phyloP scores from a whole-genome alignment of 169 alveolate genomes.

The Besnoitia besnoiti region DNA sequence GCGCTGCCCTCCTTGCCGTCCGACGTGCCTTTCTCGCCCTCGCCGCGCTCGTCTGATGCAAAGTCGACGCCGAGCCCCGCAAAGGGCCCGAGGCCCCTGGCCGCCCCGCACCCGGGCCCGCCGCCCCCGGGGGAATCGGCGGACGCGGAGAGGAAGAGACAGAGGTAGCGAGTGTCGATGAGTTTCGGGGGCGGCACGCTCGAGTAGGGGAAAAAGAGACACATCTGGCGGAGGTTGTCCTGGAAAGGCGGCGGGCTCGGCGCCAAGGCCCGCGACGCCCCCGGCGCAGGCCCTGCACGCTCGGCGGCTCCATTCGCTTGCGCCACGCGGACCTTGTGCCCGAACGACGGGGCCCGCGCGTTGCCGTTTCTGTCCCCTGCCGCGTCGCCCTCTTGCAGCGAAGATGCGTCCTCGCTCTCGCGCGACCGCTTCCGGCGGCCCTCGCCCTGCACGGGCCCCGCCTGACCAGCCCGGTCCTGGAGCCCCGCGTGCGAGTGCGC shows the following conservation, averaged over 20 bases:
- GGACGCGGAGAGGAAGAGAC: not conserved
- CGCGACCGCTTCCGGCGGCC: not conserved
- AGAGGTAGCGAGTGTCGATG: constrained; percentile 20
- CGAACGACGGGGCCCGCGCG: not conserved
- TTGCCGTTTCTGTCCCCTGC: not conserved
- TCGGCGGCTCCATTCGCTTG: no score
- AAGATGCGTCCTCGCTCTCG: not conserved
- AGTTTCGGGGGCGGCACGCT: not conserved
- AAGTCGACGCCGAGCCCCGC: not conserved
- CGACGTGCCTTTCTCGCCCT: not conserved
- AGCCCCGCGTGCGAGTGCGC: not conserved
- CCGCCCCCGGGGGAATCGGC: not conserved
- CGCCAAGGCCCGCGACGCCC: not conserved
- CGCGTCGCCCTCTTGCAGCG: not conserved
- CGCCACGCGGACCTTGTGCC: no score
- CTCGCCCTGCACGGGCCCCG: not conserved
- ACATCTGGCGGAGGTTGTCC: not conserved
- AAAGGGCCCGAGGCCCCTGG: not conserved
- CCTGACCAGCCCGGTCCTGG: no score
- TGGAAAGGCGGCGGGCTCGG: not conserved
- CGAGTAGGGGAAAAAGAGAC: not conserved
- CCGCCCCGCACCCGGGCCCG: no score
- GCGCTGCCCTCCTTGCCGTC: not conserved
- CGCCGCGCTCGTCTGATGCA: no score
- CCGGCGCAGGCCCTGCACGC: not conserved